phyloP scores from a whole-genome alignment of 2,329 filamentous ascomycete genomes.

The Beauveria asiatica region DNA sequence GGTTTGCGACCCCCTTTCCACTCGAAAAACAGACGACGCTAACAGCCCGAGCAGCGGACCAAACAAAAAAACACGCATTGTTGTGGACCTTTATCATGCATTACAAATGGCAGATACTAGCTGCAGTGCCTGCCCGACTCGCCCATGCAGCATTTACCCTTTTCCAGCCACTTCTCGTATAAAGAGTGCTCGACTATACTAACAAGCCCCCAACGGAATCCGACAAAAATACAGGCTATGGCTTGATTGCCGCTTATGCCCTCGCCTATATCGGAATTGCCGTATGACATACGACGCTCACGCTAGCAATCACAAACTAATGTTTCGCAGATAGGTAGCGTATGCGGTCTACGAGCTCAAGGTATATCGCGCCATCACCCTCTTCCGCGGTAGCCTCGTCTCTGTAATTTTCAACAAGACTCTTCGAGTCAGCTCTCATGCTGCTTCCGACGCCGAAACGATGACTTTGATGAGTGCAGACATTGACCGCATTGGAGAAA shows the following conservation, averaged over 20 bases:
- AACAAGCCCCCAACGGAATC: conserved; percentile 17
- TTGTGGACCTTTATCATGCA: conserved; percentile 17
- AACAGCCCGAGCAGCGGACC: conserved; percentile 12
- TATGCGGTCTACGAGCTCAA: conserved; percentile 22
- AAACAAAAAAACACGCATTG: conserved; percentile 17
- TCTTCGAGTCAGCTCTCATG: conserved; percentile 21
- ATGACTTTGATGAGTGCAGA: conserved; percentile 37
- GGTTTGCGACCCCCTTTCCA: neutral
- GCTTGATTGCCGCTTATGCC: conserved; percentile 30
- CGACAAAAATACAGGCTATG: conserved; percentile 24
- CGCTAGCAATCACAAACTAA: neutral
- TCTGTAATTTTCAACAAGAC: conserved; percentile 42
- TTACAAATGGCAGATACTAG: conserved; percentile 21
- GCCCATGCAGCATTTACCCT: conserved; percentile 30
- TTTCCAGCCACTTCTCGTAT: conserved; percentile 34
- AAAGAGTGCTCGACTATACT: conserved; percentile 24
- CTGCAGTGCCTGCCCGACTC: conserved; percentile 27
- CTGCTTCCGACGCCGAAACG: conserved; percentile 25
- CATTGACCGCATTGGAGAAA: conserved; percentile 26
- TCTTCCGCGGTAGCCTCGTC: conserved; percentile 26
- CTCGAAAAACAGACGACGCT: neutral
- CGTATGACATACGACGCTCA: conserved; percentile 18
- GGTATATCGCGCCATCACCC: conserved; percentile 25
- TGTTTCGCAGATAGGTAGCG: neutral
- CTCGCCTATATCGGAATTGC: conserved; percentile 32